These are phyloP conservation scores for Quercus lobata DNA, from an alignment of 331 rosid genomes.

Conservation along the genomic window DNA sequence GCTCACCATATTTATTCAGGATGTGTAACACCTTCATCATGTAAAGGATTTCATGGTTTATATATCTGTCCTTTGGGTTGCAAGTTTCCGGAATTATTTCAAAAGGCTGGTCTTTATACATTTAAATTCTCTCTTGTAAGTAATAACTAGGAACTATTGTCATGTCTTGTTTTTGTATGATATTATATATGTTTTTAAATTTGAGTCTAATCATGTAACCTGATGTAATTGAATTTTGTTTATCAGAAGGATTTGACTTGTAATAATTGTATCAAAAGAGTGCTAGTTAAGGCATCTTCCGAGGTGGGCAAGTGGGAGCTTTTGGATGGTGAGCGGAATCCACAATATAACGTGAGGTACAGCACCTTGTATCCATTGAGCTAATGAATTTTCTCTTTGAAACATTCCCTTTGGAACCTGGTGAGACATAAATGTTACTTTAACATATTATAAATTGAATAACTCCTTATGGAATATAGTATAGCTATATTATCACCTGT, in stretches of 20 bases:
- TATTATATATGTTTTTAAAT: neutral
- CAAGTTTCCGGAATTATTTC: conserved; percentile 16
- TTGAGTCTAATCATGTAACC: neutral
- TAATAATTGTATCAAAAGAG: conserved; percentile 13
- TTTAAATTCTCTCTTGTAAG: conserved; percentile 49
- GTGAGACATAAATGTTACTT: neutral
- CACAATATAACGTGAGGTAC: conserved; percentile 24
- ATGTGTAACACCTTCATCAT: conserved; percentile 14
- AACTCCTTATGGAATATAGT: neutral
- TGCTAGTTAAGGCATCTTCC: conserved; percentile 26
- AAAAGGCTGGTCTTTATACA: conserved; percentile 25
- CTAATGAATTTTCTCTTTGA: no score
- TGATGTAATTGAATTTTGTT: conserved; percentile 7
- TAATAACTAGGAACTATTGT: neutral
- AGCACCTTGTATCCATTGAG: neutral
- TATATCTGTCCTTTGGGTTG: conserved; percentile 30
- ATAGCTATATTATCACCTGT: neutral
- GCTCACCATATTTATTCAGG: neutral
- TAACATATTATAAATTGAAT: neutral
- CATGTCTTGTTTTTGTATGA: neutral
- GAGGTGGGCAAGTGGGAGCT: conserved; percentile 23
- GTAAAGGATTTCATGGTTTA: conserved; percentile 33
- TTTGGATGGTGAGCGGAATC: conserved; percentile 3
- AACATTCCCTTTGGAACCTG: neutral
- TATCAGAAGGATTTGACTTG: conserved; percentile 29